phyloP scores from a whole-genome alignment of 768 basidiomycete genomes.

The Boletus rubescentipes region DNA sequence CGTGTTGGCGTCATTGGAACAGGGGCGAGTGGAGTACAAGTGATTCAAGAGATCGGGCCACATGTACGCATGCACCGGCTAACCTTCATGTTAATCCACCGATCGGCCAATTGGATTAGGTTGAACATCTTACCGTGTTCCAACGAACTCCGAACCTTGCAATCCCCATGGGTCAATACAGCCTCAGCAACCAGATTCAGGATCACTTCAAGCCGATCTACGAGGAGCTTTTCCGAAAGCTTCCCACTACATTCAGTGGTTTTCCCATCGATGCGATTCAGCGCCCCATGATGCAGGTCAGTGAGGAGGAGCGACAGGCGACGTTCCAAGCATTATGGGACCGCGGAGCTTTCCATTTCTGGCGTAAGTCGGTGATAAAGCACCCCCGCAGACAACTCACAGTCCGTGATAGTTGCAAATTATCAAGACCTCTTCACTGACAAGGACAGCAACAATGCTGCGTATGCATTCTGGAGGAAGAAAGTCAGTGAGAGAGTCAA shows the following conservation, averaged over 20 bases:
- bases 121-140: conserved; percentile 7
- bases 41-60: conserved; percentile 11
- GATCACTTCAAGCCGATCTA: conserved; percentile 10
- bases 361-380: conserved; percentile 2
- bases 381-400: too few relatives aligned
- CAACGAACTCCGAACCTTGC: conserved; percentile 19
- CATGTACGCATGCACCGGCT: conserved; percentile 1
- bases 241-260: conserved; percentile 1
- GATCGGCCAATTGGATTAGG: not conserved
- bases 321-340: conserved; percentile 11
- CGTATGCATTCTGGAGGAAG: conserved; percentile 10
- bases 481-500: conserved; percentile 3
- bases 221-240: conserved; percentile 6
- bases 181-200: conserved; percentile 9
- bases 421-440: conserved; percentile 4
- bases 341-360: conserved; percentile 8
- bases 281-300: conserved; percentile 7
- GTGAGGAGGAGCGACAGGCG: conserved; percentile 9
- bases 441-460: not conserved
- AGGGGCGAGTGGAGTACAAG: conserved; percentile 16
- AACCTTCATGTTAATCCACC: not conserved
- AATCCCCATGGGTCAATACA: conserved; percentile 9
- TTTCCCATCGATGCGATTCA: not conserved
- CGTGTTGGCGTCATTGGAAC: conserved; percentile 19
- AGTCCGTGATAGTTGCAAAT: not conserved